Base-by-base conservation (phyloP, 805 yeast species). In the Yarrowia deformans region DNA sequence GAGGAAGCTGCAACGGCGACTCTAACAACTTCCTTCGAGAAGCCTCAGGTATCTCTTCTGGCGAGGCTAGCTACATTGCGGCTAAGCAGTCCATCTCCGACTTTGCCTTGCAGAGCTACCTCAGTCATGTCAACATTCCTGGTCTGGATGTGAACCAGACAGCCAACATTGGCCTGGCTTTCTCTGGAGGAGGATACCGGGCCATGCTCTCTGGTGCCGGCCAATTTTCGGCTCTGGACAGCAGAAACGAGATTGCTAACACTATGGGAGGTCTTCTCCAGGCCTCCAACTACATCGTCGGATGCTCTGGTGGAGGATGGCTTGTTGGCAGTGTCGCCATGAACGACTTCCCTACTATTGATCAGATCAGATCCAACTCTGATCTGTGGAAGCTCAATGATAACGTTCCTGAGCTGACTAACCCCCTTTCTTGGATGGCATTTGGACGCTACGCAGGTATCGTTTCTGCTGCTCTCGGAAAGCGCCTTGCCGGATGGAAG, bases 181-280 rank as follows among this genome's bases (percentile, higher is more conserved):
- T 88, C 73, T 86, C 91, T 29, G 97, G 97, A 58, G 98, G 98
- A 73, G 98, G 98, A 8, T 93, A 90, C 77, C 82, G 97, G 71
- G 94, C 97, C 40, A 90, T 92, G 91, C 78, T 91, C 50, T 78
- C 82, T 70, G 97, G 96, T 1, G 97, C 95, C 7, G 97, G 97
- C 43, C 85, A 86, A 74, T 78, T 91, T n/a, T 81, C 93, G 1
- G 97, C 94, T 1, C 79, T 90, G 70, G 97, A 91, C 76, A 85
- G 85, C 73, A 80, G 95, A 72, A 56, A 56, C 46, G 39, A 56
- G 48, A 87, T 93, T 1, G 81, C 81, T 2, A 77, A 76, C 35
- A 89, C 90, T 7, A 76, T 91, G 48, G 93, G 93, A 40, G 94
- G 97, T 3, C 78, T 91, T 48, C 77, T 91, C 42, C 91, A 89